Evolutionary conservation across 768 basidiomycete species (phyloP), one percentile per base, ranked within the genome.

Genomic region (Podaxis sp.): DNA sequence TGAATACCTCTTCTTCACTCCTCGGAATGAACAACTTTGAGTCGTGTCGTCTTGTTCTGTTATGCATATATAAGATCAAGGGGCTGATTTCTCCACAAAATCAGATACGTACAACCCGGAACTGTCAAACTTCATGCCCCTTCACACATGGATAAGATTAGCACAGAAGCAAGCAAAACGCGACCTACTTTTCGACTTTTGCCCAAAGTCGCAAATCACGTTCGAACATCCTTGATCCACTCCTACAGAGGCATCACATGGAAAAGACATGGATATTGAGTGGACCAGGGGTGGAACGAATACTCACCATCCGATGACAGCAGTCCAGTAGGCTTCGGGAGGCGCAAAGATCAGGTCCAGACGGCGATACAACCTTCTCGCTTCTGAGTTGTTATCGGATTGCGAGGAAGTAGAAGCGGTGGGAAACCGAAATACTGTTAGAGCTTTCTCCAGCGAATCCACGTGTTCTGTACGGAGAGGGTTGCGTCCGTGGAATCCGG

Each of bases 151-250:
- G 19, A 22, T 13, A 46, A 46, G 38, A n/a, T 65, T 27, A 36
- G 15, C 41, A 36, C 25, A 11, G 8, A 1, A 3, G 8, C 12
- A 9, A 24, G 9, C 22, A 27, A 50, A 27, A 25, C 25, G 8
- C 0, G 7, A 43, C 78, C 29, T 66, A 87, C 89, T 75, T 83
- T 66, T 87, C 79, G 47, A 80, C 73, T 68, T 91, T 91, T 1
- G 89, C 89, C 83, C 87, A 90, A 13, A 84, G 74, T 64, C 91
- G 81, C 55, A 97, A 72, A 73, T 96, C 95, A 27, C 93, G 78
- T 73, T 96, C 85, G 70, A 97, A 96, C 86, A 93, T 90, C 64
- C 84, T 93, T 4, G 91, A 94, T 0, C 95, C 94, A 4, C 89
- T 90, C 91, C 91, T 92, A 63, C 22, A 17, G 3, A 22, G 17